These are phyloP conservation scores for Nissolia schottii DNA, from an alignment of 306 rosid species.

Conservation along the genomic window DNA sequence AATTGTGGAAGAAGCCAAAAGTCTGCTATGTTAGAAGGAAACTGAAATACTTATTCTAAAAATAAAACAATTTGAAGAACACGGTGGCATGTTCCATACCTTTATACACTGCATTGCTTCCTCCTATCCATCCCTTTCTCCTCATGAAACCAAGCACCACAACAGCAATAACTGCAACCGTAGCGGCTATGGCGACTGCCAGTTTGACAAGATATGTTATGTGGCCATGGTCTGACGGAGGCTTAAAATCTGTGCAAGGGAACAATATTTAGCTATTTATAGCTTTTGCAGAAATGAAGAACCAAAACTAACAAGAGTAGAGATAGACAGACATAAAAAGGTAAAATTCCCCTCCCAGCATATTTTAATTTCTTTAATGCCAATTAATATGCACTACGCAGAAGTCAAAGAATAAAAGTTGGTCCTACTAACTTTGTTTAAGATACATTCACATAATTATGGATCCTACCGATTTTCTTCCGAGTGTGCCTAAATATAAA, in stretches of 20 bases:
- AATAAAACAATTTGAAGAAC: background rate
- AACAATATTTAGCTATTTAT: slow-evolving; percentile 2
- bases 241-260: slow-evolving; percentile 61
- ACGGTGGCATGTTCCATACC: slow-evolving; percentile 37
- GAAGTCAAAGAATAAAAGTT: background rate
- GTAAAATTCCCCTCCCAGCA: background rate
- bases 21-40: background rate
- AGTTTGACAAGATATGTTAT: slow-evolving; percentile 22
- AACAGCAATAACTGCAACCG: slow-evolving; percentile 38
- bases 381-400: background rate
- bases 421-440: background rate
- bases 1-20: background rate
- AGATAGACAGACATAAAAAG: background rate
- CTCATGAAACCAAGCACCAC: slow-evolving; percentile 50
- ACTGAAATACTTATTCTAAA: background rate
- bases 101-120: slow-evolving; percentile 64
- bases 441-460: too few relatives aligned
- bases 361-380: slow-evolving; percentile 1
- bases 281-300: slow-evolving; percentile 20
- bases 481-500: too few relatives aligned
- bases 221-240: slow-evolving; percentile 38
- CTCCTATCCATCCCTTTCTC: slow-evolving; percentile 68
- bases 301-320: background rate
- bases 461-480: background rate
- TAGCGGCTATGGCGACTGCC: slow-evolving; percentile 31